Evolutionary conservation across 2,329 filamentous ascomycete species (phyloP).

Genomic region (Cytospora piceicola): DNA sequence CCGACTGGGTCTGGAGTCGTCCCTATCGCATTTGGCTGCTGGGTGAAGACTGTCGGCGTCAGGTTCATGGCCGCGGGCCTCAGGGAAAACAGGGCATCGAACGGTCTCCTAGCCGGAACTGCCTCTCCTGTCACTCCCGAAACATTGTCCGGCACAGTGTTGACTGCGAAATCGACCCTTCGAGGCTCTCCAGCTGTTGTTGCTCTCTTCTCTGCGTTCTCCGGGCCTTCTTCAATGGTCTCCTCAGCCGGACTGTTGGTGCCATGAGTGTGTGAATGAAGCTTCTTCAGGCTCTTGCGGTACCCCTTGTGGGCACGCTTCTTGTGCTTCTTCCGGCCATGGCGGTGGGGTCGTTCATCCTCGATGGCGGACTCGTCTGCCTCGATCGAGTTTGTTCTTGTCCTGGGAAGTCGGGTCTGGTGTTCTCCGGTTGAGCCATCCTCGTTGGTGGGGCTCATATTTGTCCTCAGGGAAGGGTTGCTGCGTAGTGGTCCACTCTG

Average conservation of each 20-base stretch:
- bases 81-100: constrained; percentile 62
- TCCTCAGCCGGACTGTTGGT: constrained; percentile 38
- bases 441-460: constrained; percentile 42
- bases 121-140: constrained; percentile 15
- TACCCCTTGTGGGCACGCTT: constrained; percentile 45
- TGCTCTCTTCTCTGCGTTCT: constrained; percentile 30
- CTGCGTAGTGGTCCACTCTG: constrained; percentile 39
- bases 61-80: constrained; percentile 68
- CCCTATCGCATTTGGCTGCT: constrained; percentile 42
- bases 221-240: constrained; percentile 40
- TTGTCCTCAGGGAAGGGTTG: constrained; percentile 48
- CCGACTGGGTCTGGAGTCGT: constrained; percentile 43
- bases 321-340: constrained; percentile 41
- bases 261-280: constrained; percentile 41
- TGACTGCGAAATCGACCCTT: constrained; percentile 62
- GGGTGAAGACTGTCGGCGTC: constrained; percentile 71
- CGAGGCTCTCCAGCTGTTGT: constrained; percentile 49
- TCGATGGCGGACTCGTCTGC: constrained; percentile 50
- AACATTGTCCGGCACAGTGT: constrained; percentile 15
- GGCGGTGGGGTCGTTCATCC: constrained; percentile 46
- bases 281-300: constrained; percentile 51
- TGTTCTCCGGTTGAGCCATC: constrained; percentile 46
- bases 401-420: constrained; percentile 43
- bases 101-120: constrained; percentile 46
- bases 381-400: constrained; percentile 44